phyloP scores from a whole-genome alignment of 2,329 filamentous ascomycete species.

The Zalaria sp. region DNA sequence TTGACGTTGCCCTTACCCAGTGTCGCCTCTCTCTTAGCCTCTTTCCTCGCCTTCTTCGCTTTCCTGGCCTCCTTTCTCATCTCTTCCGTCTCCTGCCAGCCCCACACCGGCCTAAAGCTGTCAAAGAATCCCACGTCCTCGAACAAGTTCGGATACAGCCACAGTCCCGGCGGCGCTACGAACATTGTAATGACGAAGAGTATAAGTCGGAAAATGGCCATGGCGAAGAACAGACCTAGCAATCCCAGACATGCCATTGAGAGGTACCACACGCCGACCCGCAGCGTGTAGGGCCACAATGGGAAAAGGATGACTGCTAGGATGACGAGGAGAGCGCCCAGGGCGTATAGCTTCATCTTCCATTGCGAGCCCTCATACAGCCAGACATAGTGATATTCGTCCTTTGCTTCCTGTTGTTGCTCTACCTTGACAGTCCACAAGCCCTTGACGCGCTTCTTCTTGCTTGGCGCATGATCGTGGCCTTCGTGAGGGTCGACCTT shows the following conservation, averaged over 20 bases:
- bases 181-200: constrained; percentile 91
- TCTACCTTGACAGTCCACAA: constrained; percentile 93
- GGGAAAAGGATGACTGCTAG: constrained; percentile 90
- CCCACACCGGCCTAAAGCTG: constrained; percentile 91
- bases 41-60: constrained; percentile 23
- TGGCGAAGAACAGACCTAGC: constrained; percentile 86
- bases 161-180: constrained; percentile 70
- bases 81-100: constrained; percentile 57
- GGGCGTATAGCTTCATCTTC: constrained; percentile 86
- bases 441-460: constrained; percentile 84
- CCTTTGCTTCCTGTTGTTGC: constrained; percentile 78
- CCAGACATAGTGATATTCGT: constrained; percentile 93
- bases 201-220: constrained; percentile 94
- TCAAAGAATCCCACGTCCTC: constrained; percentile 98
- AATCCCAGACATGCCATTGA: constrained; percentile 86
- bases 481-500: constrained; percentile 69
- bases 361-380: constrained; percentile 88
- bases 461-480: constrained; percentile 44
- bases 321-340: constrained; percentile 66
- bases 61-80: constrained; percentile 15
- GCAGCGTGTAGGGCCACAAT: constrained; percentile 81
- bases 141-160: constrained; percentile 95
- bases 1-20: constrained; percentile 4
- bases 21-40: constrained; percentile 15
- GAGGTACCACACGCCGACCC: constrained; percentile 92